A percentile compares a stretch with the other conserved stretches of the same genome.
Conservation (phyloP, 106 monocot species). For the Dioscorea dumetorum region DNA sequence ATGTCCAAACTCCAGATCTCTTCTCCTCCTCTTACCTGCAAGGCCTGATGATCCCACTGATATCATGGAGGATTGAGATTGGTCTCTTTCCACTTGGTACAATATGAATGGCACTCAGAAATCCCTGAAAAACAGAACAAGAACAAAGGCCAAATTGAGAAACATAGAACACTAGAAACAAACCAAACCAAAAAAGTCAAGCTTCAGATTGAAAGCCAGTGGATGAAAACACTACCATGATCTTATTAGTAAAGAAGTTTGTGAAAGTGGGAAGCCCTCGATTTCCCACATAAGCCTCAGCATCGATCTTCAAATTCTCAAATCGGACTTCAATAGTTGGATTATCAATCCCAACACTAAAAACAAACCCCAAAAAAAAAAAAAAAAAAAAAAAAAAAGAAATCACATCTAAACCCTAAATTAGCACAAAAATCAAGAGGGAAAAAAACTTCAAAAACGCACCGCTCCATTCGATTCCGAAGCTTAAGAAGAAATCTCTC, state of each 20-base stretch:
- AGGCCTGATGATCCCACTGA: conserved; percentile 30
- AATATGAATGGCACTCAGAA: conserved; percentile 16
- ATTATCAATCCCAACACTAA: conserved; percentile 67
- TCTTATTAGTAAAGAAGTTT: conserved; percentile 47
- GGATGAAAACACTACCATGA: conserved; percentile 26
- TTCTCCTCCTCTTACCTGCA: conserved; percentile 10
- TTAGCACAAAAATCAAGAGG: background rate
- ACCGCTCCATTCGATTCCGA: conserved; percentile 23
- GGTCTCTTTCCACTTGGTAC: conserved; percentile 16
- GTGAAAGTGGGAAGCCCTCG: conserved; percentile 43
- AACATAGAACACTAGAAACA: no score
- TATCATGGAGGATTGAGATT: conserved; percentile 15
- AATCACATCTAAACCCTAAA: background rate
- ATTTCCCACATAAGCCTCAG: conserved; percentile 54
- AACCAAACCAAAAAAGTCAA: no score
- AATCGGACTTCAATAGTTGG: conserved; percentile 79
- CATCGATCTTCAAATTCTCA: conserved; percentile 43
- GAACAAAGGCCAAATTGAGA: no score
- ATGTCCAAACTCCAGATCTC: no score
- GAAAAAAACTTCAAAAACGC: background rate
- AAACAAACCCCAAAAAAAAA: background rate
- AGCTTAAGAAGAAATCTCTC: conserved; percentile 21
- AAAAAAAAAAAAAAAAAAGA: background rate
- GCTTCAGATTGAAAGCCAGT: no score
- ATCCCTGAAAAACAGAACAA: conserved; percentile 14